Evolutionary conservation across 2,329 filamentous ascomycete genomes (phyloP).

Genomic region (Chalaropsis thielavioides): DNA sequence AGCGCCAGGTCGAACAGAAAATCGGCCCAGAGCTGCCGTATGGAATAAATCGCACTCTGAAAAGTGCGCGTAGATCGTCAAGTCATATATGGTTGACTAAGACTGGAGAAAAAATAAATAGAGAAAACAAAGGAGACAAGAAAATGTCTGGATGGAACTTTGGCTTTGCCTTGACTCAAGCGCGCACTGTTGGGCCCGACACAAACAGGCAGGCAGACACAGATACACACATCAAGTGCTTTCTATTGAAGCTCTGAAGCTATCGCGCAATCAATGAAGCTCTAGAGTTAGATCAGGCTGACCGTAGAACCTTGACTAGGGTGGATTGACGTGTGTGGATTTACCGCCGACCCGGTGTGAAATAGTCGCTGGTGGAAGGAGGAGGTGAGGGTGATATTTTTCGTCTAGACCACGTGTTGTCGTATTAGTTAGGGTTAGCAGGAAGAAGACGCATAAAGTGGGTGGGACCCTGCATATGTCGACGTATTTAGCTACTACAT

Average conservation of each 20-base stretch:
- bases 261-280: not conserved
- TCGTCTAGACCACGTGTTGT: not conserved
- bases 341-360: constrained; percentile 19
- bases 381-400: not conserved
- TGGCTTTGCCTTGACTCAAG: not conserved
- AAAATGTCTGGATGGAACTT: not conserved
- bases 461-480: not conserved
- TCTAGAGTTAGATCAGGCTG: constrained; percentile 3
- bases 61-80: not conserved
- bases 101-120: not conserved
- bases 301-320: not conserved
- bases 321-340: constrained; percentile 18
- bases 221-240: not conserved
- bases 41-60: not conserved
- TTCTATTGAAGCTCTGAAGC: constrained; percentile 4
- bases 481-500: not conserved
- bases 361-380: not conserved
- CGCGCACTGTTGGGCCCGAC: not conserved
- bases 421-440: not conserved
- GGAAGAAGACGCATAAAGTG: not conserved
- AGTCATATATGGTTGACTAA: not conserved
- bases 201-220: not conserved
- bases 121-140: not conserved
- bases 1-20: not conserved
- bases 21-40: not conserved